phyloP scores from a whole-genome alignment of 371 early-diverging fungal genomes.

The Polyrhizophydium stewartii region DNA sequence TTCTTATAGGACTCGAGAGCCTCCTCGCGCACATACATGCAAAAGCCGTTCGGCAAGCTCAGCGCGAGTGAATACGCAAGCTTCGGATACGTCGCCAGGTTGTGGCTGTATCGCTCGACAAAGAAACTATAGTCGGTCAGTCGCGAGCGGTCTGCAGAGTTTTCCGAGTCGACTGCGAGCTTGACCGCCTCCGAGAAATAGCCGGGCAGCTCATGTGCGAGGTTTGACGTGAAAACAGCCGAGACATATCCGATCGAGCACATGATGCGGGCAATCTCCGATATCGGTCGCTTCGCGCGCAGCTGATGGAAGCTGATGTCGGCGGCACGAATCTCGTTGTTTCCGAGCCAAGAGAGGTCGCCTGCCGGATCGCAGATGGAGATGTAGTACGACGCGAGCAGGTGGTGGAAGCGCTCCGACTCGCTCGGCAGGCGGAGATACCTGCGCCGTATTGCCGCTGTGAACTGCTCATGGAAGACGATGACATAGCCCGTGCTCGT shows the following conservation, averaged over 20 bases:
- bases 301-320: conserved; percentile 11
- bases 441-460: conserved; percentile 1
- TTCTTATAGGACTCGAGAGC: conserved; percentile 2
- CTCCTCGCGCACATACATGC: conserved; percentile 10
- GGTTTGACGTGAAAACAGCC: neutral
- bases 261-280: conserved; percentile 1
- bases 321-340: neutral
- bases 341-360: neutral
- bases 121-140: conserved; percentile 10
- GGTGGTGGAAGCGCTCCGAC: neutral
- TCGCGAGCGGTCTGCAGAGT: neutral
- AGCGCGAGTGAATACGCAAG: conserved; percentile 8
- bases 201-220: conserved; percentile 8
- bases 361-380: neutral
- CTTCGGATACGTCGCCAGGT: conserved; percentile 5
- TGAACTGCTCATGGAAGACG: conserved; percentile 11
- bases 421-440: conserved; percentile 1
- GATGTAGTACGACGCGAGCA: conserved; percentile 1
- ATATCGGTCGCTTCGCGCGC: neutral
- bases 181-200: conserved; percentile 6
- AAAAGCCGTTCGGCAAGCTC: conserved; percentile 9
- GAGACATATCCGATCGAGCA: conserved; percentile 6
- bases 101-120: conserved; percentile 3
- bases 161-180: conserved; percentile 1
- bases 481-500: conserved; percentile 8